A percentile compares a stretch with the other conserved stretches of the same genome.
Conservation (phyloP, 2,329 filamentous ascomycete species). For the Metarhizium album region DNA sequence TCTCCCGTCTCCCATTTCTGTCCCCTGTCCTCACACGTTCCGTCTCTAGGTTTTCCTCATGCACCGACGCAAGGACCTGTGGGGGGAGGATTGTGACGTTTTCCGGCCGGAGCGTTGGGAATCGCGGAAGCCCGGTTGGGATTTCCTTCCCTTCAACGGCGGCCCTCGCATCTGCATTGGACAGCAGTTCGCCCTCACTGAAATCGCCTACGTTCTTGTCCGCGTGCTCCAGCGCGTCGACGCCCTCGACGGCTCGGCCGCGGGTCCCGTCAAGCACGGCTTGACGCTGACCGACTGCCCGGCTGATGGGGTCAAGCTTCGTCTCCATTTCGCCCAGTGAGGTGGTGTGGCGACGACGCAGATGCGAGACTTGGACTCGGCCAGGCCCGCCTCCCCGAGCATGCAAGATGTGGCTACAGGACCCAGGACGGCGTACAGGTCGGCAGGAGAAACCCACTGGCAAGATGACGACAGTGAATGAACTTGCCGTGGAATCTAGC, state of each 20-base stretch:
- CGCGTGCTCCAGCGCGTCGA: conserved; percentile 14
- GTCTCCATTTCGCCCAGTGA: conserved; percentile 11
- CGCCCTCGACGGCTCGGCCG: conserved; percentile 10
- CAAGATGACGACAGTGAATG: too few relatives aligned
- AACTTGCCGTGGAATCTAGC: too few relatives aligned
- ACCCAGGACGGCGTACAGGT: too few relatives aligned
- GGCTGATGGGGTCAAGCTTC: conserved; percentile 12
- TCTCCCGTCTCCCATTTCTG: not conserved
- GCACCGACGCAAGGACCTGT: conserved; percentile 28
- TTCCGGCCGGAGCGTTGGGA: conserved; percentile 31
- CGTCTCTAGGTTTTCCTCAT: conserved; percentile 17
- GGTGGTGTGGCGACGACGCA: too few relatives aligned
- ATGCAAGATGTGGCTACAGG: too few relatives aligned
- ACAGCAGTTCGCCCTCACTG: conserved; percentile 17
- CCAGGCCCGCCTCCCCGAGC: too few relatives aligned
- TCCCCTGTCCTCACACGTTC: not conserved
- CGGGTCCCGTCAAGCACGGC: conserved; percentile 11
- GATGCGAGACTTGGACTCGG: too few relatives aligned
- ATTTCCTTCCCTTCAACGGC: conserved; percentile 18
- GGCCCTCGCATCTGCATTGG: conserved; percentile 19
- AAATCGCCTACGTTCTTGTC: conserved; percentile 14
- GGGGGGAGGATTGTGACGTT: conserved; percentile 26
- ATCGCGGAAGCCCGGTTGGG: conserved; percentile 15
- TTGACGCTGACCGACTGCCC: conserved; percentile 13
- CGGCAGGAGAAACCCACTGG: too few relatives aligned